These are phyloP conservation scores for Volvox africanus DNA, from an alignment of 139 green algal genomes.

Conservation along the genomic window DNA sequence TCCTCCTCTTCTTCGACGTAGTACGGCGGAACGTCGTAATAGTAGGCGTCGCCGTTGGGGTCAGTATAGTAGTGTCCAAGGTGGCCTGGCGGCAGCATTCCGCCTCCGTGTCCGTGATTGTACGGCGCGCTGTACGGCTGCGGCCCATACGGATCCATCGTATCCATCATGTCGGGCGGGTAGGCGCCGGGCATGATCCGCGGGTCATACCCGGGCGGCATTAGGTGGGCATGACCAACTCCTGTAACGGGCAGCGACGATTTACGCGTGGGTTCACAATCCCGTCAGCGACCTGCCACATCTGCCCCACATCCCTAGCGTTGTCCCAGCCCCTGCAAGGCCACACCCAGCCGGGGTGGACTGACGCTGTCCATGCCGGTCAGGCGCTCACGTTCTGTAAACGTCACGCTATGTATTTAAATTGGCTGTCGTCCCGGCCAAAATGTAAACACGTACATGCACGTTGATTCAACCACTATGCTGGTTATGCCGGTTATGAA, in stretches of 20 bases:
- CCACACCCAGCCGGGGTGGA: no score
- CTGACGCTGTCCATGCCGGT: no score
- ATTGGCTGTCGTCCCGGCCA: no score
- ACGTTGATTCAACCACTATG: no score
- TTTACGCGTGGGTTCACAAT: no score
- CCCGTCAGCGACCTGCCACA: no score
- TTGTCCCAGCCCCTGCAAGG: no score
- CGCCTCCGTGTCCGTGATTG: background rate
- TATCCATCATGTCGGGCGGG: background rate
- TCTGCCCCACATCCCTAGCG: no score
- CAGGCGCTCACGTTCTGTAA: no score
- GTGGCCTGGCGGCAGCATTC: slow-evolving; percentile 10
- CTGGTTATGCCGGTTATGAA: no score
- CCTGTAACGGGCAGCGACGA: background rate
- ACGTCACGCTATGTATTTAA: no score
- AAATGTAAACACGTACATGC: no score
- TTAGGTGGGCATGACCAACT: background rate
- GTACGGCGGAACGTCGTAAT: slow-evolving; percentile 4
- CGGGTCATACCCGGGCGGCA: slow-evolving; percentile 2
- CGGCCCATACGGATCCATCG: slow-evolving; percentile 15
- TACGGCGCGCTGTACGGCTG: slow-evolving; percentile 24
- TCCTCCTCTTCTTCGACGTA: background rate
- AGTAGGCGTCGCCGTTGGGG: background rate
- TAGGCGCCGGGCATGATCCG: background rate
- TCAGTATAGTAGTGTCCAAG: background rate